Evolutionary conservation across 768 basidiomycete species (phyloP), one percentile per base, ranked within the genome.

Genomic region (Agaricus sinodeliciosus): DNA sequence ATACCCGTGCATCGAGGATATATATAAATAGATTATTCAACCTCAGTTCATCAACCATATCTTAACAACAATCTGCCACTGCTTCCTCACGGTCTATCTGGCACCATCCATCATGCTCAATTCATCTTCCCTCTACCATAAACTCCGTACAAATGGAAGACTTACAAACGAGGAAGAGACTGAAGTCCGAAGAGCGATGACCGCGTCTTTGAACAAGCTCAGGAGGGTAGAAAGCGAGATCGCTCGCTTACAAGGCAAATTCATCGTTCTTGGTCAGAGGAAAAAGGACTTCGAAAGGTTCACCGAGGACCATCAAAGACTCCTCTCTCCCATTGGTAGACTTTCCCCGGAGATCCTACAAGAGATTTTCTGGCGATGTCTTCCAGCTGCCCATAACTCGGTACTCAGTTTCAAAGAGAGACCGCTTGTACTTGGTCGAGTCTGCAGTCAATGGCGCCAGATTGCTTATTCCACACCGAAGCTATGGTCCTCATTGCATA

Each of bases 371-470:
- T 22, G 36, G 13, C 16, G 40, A 19, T 58, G 57, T 26, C 57
- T 58, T 7, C 57, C 57, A 5, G 35, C 43, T n/a, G 37, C 19
- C 7, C 44, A 45, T 19, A 58, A 55, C 39, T 36, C 57, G 5
- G 54, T 50, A 3, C 48, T 58, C 54, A 45, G 50, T 39, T 27
- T 22, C 18, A 50, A 46, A 22, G 57, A 58, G 35, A 53, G 54
- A 16, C 57, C 57, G 1, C 9, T 58, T 13, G 11, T 51, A 13
- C 42, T 58, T 16, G 54, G 54, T 18, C 36, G 51, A 26, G 57
- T 58, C 16, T 58, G 57, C 31, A 43, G 49, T 22, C 31, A 27
- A 13, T 58, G 57, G 57, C 37, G 57, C 31, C 40, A 40, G 43
- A 26, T 57, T 34, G 35, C 43, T 9, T 12, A 39, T 9, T 39